phyloP scores from a whole-genome alignment of 2,329 filamentous ascomycete species.

The Diaporthe australafricana region DNA sequence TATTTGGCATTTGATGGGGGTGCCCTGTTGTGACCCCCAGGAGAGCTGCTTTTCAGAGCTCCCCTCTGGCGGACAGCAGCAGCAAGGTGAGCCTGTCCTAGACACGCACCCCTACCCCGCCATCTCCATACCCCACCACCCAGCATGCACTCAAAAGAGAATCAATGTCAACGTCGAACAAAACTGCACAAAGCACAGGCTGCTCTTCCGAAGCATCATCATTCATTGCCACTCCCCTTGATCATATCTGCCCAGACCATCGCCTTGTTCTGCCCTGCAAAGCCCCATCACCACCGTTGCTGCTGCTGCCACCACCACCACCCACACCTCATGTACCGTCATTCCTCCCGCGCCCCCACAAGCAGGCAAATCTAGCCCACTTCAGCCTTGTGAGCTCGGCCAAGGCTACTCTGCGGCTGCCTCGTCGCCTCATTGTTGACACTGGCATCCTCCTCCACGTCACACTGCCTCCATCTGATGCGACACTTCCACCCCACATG shows the following conservation, averaged over 20 bases:
- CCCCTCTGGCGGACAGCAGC: background rate
- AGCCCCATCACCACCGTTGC: background rate
- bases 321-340: constrained; percentile 10
- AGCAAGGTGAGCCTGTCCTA: constrained; percentile 29
- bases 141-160: constrained; percentile 7
- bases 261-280: background rate
- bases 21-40: background rate
- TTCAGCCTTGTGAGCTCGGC: constrained; percentile 31
- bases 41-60: constrained; percentile 14
- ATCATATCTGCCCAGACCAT: background rate
- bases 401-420: constrained; percentile 12
- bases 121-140: constrained; percentile 28
- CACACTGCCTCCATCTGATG: constrained; percentile 39
- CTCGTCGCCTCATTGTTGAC: constrained; percentile 28
- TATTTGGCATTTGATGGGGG: background rate
- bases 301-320: background rate
- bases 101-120: constrained; percentile 30
- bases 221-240: background rate
- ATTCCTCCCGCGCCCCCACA: constrained; percentile 15
- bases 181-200: constrained; percentile 19
- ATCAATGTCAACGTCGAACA: constrained; percentile 9
- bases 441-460: constrained; percentile 32
- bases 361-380: constrained; percentile 29
- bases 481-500: constrained; percentile 58
- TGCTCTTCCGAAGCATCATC: constrained; percentile 19